phyloP scores from a whole-genome alignment of 257 asterid species.

The Solanum microdontum region DNA sequence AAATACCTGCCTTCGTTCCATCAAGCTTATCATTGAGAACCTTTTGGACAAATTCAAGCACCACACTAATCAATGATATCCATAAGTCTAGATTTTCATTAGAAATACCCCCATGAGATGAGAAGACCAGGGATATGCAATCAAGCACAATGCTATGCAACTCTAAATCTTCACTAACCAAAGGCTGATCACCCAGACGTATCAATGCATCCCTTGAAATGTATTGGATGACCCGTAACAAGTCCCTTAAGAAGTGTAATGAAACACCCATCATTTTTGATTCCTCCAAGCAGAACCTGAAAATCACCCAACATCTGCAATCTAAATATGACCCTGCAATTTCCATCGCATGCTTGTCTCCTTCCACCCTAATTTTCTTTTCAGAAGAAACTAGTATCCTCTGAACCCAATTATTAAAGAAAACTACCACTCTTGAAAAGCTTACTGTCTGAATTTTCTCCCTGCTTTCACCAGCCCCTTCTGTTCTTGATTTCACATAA shows the following conservation, averaged over 20 bases:
- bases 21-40: conserved; percentile 30
- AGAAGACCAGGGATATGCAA: conserved; percentile 51
- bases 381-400: conserved; percentile 47
- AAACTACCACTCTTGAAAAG: conserved; percentile 47
- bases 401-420: conserved; percentile 65
- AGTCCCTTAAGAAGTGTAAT: conserved; percentile 48
- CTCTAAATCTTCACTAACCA: conserved; percentile 22
- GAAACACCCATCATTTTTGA: conserved; percentile 33
- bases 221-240: conserved; percentile 51
- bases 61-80: conserved; percentile 35
- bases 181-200: conserved; percentile 7
- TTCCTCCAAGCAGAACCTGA: conserved; percentile 74
- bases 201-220: conserved; percentile 34
- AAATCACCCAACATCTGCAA: conserved; percentile 60
- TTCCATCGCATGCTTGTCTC: conserved; percentile 15
- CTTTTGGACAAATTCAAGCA: conserved; percentile 41
- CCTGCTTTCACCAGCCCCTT: conserved; percentile 13
- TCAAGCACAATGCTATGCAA: conserved; percentile 37
- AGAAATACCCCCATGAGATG: conserved; percentile 64
- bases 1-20: conserved; percentile 29
- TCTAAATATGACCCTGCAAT: conserved; percentile 42
- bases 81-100: conserved; percentile 64
- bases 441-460: conserved; percentile 36
- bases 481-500: conserved; percentile 39
- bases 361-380: conserved; percentile 36